Base-by-base conservation (phyloP, 2,329 filamentous ascomycete genomes). In the Leptoxyphium fumago region DNA sequence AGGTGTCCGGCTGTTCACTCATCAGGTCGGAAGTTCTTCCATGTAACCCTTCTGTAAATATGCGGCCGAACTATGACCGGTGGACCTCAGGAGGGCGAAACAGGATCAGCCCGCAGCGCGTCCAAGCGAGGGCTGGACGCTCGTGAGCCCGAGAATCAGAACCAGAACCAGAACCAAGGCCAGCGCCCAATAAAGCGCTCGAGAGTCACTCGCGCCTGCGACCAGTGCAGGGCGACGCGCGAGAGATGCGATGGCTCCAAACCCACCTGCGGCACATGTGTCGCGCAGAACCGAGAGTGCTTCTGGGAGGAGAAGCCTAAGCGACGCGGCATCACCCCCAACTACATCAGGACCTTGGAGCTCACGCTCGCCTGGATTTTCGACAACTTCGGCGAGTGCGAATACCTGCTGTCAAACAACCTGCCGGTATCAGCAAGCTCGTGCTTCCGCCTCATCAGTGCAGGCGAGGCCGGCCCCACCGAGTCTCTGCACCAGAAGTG, bases 271-370 rank as follows among this genome's bases (percentile, higher is more conserved):
- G 76, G 74, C 40, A 79, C 79, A 2, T 86, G 82, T 62, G 69
- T 70, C 6, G 67, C 73, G 4, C 74, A 80, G 47, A 75, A 73
- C 43, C 71, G 82, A 41, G 60, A 69, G 29, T 88, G 84, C 59
- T 78, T 79, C 13, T 88, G 87, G 59, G 77, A 81, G 48, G 73
- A 80, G 43, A 78, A 77, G 43, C 77, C 80, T 7, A 85, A 84
- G 62, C 86, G 86, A 60, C 72, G 83, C 49, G 83, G 84, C 3
- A 76, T 88, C 10, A 82, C 82, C 53, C 83, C 83, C n/a, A 83
- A 84, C 13, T 86, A 87, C 55, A 80, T 88, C 44, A 74, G 82
- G 29, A 81, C 80, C 0, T 67, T 88, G 14, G 83, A 88, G 60
- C 61, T 82, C 38, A 73, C 79, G 9, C 68, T 83, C 44, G 79